phyloP scores from a whole-genome alignment of 2,329 filamentous ascomycete species.

The Leptographium lundbergii region DNA sequence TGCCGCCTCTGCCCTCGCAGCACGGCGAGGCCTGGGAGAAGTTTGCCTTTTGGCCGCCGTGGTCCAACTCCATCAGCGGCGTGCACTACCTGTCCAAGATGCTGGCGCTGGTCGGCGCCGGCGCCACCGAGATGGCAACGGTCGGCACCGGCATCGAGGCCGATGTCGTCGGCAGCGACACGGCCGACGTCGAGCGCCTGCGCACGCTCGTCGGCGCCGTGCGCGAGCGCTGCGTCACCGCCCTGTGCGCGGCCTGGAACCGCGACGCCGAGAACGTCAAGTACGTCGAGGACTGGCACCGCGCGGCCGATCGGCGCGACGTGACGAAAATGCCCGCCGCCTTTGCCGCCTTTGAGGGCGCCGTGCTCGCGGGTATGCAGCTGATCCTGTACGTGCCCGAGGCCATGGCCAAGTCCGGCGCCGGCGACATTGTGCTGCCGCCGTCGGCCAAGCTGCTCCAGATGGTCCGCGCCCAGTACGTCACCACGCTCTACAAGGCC shows the following conservation, averaged over 20 bases:
- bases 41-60: constrained; percentile 91
- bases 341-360: constrained; percentile 75
- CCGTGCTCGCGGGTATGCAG: constrained; percentile 76
- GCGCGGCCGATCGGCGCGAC: constrained; percentile 68
- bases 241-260: constrained; percentile 84
- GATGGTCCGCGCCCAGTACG: constrained; percentile 84
- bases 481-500: constrained; percentile 86
- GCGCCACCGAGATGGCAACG: constrained; percentile 72
- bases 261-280: constrained; percentile 88
- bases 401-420: constrained; percentile 60
- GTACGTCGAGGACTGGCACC: constrained; percentile 85
- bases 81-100: constrained; percentile 80
- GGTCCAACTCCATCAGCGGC: constrained; percentile 84
- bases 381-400: constrained; percentile 91
- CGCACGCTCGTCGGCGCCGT: constrained; percentile 63
- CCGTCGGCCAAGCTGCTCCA: constrained; percentile 80
- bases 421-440: constrained; percentile 67
- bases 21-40: constrained; percentile 83
- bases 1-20: constrained; percentile 60
- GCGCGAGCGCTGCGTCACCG: constrained; percentile 73
- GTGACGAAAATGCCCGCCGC: constrained; percentile 82
- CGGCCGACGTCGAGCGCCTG: constrained; percentile 55
- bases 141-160: constrained; percentile 24
- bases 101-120: constrained; percentile 70
- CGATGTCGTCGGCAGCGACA: constrained; percentile 16